Conservation (phyloP, 2,329 filamentous ascomycete genomes). For the Daldinia eschscholtzii region DNA sequence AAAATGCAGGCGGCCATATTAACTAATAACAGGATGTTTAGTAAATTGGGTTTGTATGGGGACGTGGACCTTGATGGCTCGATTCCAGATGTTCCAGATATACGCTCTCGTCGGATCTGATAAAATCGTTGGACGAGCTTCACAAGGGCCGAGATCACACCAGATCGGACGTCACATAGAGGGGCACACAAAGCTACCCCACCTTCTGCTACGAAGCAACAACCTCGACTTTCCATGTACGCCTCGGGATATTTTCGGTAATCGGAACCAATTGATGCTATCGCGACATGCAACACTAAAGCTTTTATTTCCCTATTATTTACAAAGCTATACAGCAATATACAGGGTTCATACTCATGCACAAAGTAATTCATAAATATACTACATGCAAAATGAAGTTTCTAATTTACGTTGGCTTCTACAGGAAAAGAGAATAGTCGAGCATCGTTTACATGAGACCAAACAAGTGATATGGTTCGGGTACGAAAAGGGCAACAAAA, state of each 20-base stretch:
- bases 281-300: neutral
- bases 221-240: neutral
- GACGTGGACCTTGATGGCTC: slow-evolving; percentile 40
- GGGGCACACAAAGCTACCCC: slow-evolving; percentile 33
- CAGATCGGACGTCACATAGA: slow-evolving; percentile 32
- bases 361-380: no score
- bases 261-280: slow-evolving; percentile 1
- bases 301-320: neutral
- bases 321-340: neutral
- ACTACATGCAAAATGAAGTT: neutral
- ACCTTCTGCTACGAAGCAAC: slow-evolving; percentile 7
- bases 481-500: neutral
- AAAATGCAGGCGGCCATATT: slow-evolving; percentile 85
- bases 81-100: neutral
- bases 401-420: neutral
- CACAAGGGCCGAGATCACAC: neutral
- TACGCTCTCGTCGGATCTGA: slow-evolving; percentile 14
- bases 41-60: slow-evolving; percentile 12
- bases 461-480: neutral
- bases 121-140: neutral
- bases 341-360: no score
- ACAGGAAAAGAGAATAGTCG: neutral
- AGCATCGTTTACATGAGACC: neutral
- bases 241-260: slow-evolving; percentile 1
- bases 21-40: slow-evolving; percentile 30